These are phyloP conservation scores for Yamadazyma akitaensis DNA, from an alignment of 805 yeast species.

Conservation along the genomic window DNA sequence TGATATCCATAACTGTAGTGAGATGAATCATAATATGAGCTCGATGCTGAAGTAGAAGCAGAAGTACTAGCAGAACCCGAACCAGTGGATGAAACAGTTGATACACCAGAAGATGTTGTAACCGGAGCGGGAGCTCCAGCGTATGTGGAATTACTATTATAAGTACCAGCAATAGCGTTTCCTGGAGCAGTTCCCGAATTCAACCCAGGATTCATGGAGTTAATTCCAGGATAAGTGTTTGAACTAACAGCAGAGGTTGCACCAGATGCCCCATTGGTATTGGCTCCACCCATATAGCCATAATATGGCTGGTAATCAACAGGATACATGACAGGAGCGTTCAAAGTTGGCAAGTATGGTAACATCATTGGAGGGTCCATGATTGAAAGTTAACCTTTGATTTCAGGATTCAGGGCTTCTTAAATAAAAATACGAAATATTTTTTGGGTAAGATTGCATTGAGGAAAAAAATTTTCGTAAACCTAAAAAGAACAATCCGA, in stretches of 20 bases:
- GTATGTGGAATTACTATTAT: too few species aligned
- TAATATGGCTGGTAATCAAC: constrained; percentile 8
- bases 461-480: constrained; percentile 8
- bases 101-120: too few species aligned
- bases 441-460: constrained; percentile 8
- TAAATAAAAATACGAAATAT: constrained; percentile 11
- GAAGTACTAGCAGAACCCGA: not conserved
- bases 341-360: constrained; percentile 15
- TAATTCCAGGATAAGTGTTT: not conserved
- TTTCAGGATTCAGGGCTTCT: constrained; percentile 1
- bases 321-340: constrained; percentile 12
- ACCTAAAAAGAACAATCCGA: not conserved
- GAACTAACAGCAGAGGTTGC: not conserved
- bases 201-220: not conserved
- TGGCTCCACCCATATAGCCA: not conserved
- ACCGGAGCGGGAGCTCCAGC: too few species aligned
- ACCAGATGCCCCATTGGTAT: not conserved
- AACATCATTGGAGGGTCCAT: constrained; percentile 15
- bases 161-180: too few species aligned
- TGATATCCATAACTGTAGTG: constrained; percentile 1
- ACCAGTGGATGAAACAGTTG: not conserved
- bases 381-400: not conserved
- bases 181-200: too few species aligned
- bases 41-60: not conserved
- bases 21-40: not conserved